Percentiles rank a stretch among this genome's conserved stretches.
phyloP scores from a whole-genome alignment of 805 yeast genomes.

The Pichia sporocuriosa region DNA sequence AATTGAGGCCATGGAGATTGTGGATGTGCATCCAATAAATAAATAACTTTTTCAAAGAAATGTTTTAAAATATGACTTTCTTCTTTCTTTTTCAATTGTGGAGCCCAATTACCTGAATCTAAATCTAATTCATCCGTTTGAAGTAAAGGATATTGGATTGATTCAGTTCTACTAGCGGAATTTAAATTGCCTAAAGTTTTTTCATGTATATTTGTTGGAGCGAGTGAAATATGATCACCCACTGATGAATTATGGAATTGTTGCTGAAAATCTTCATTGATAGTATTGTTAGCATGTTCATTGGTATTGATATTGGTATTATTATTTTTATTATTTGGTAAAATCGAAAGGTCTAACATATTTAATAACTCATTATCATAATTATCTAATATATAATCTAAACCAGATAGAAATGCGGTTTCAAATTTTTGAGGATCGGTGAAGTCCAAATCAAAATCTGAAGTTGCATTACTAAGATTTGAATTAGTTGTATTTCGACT shows the following conservation, averaged over 20 bases:
- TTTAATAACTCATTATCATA: conserved; percentile 9
- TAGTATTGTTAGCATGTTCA: not conserved
- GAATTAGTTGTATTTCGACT: not conserved
- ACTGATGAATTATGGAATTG: too few relatives aligned
- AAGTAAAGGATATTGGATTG: too few relatives aligned
- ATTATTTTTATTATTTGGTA: not conserved
- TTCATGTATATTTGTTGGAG: too few relatives aligned
- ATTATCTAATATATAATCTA: conserved; percentile 25
- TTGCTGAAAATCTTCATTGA: too few relatives aligned
- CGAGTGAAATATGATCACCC: too few relatives aligned
- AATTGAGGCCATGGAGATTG: conserved; percentile 56
- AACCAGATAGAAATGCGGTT: conserved; percentile 26
- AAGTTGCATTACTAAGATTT: not conserved
- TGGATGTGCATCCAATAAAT: conserved; percentile 52
- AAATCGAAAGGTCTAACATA: conserved; percentile 3
- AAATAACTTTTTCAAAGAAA: conserved; percentile 47
- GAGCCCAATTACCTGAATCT: conserved; percentile 24
- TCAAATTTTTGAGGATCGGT: conserved; percentile 26
- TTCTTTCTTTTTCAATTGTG: conserved; percentile 25
- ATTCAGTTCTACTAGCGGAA: too few relatives aligned
- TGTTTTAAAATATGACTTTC: conserved; percentile 51
- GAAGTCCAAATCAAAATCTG: conserved; percentile 14
- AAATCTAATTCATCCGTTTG: conserved; percentile 3
- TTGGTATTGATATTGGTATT: not conserved
- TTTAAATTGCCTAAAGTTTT: too few relatives aligned